phyloP scores from a whole-genome alignment of 495 filamentous ascomycete genomes.

The Aspergillus nanangensis region DNA sequence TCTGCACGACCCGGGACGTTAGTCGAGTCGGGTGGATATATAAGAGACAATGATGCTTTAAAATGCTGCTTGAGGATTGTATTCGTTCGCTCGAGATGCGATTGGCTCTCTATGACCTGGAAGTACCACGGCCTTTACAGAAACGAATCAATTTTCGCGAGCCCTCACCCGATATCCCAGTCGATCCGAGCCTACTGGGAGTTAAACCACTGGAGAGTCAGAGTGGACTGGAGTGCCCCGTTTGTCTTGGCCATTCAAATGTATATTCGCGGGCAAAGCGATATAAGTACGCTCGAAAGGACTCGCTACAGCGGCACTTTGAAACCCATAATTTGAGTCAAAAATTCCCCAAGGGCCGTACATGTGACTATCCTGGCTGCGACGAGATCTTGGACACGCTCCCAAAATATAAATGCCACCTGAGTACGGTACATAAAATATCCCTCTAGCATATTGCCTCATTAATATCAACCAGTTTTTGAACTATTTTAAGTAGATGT shows the following conservation, averaged over 20 bases:
- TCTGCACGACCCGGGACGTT: constrained; percentile 17
- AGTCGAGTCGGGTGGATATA: constrained; percentile 16
- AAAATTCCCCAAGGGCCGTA: background rate
- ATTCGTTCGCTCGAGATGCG: constrained; percentile 18
- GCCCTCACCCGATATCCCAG: background rate
- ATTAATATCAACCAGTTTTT: no score
- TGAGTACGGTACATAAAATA: background rate
- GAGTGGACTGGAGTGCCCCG: constrained; percentile 11
- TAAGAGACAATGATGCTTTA: constrained; percentile 15
- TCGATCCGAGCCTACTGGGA: background rate
- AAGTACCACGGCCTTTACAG: constrained; percentile 10
- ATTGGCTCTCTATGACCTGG: constrained; percentile 12
- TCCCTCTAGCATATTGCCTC: background rate
- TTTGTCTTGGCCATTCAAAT: constrained; percentile 8
- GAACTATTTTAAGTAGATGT: no score
- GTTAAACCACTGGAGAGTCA: constrained; percentile 2
- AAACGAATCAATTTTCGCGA: constrained; percentile 8
- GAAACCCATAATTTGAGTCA: constrained; percentile 7
- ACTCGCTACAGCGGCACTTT: constrained; percentile 11
- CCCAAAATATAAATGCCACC: background rate
- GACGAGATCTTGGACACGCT: background rate
- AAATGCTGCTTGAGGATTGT: constrained; percentile 20
- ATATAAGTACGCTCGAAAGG: constrained; percentile 8
- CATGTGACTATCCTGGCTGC: background rate
- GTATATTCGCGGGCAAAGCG: background rate